Conservation (phyloP, 148 eudicot species). For the Vaccinium darrowii region DNA sequence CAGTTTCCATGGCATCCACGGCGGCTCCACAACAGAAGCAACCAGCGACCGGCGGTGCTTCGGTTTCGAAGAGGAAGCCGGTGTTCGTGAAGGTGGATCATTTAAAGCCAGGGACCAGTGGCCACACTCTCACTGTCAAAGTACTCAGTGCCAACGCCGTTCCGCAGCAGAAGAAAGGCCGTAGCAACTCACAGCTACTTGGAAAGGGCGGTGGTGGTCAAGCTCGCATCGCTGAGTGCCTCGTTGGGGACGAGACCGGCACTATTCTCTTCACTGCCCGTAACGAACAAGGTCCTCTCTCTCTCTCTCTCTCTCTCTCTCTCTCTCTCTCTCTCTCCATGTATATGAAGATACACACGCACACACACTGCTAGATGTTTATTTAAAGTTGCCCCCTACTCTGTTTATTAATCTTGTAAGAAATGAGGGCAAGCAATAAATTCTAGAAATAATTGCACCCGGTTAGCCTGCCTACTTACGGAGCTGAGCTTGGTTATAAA, state of each 20-base stretch:
- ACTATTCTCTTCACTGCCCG: conserved; percentile 48
- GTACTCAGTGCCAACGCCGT: conserved; percentile 33
- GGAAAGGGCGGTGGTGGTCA: conserved; percentile 18
- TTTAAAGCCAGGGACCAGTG: conserved; percentile 46
- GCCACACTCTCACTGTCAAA: conserved; percentile 39
- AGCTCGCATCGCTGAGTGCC: conserved; percentile 41
- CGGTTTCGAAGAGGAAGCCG: conserved; percentile 33
- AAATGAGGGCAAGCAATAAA: not conserved
- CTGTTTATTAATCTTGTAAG: not conserved
- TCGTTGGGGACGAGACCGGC: conserved; percentile 46
- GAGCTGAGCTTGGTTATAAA: not conserved
- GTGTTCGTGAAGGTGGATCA: conserved; percentile 40
- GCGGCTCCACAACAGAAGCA: conserved; percentile 1
- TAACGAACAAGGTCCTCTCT: conserved; percentile 41
- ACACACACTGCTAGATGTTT: not conserved
- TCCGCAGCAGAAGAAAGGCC: conserved; percentile 34
- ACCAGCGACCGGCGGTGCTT: conserved; percentile 1
- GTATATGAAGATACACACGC: not conserved
- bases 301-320: conserved; percentile 13
- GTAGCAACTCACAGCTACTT: conserved; percentile 20
- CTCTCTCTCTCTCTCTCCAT: not conserved
- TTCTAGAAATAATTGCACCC: not conserved
- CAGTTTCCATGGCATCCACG: conserved; percentile 19
- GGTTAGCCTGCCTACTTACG: not conserved
- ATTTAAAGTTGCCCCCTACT: not conserved